A percentile compares a stretch with the other conserved stretches of the same genome.
phyloP scores from a whole-genome alignment of 495 filamentous ascomycete species.

The Friedmanniomyces simplex region DNA sequence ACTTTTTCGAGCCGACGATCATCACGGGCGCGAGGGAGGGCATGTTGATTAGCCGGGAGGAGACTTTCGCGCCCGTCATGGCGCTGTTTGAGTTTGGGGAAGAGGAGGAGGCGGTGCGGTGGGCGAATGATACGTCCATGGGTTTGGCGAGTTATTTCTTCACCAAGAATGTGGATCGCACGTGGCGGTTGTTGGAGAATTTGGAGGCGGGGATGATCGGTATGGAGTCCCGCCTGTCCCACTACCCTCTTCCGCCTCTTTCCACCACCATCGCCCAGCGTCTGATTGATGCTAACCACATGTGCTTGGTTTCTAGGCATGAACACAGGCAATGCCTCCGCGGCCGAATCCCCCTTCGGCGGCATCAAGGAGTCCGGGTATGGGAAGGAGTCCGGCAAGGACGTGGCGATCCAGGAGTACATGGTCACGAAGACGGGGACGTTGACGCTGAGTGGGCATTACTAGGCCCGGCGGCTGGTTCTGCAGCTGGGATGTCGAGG shows the following conservation, averaged over 20 bases:
- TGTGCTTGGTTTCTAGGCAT: too few relatives aligned
- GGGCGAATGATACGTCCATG: constrained; percentile 39
- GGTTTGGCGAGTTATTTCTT: constrained; percentile 58
- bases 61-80: constrained; percentile 59
- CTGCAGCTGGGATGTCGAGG: too few relatives aligned
- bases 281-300: too few relatives aligned
- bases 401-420: constrained; percentile 60
- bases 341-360: constrained; percentile 63
- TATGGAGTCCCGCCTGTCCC: background rate
- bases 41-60: constrained; percentile 58
- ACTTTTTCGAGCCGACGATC: constrained; percentile 66
- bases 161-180: constrained; percentile 61
- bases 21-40: constrained; percentile 49
- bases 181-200: constrained; percentile 63
- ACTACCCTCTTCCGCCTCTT: too few relatives aligned
- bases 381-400: constrained; percentile 66
- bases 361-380: constrained; percentile 68
- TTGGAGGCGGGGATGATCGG: constrained; percentile 68
- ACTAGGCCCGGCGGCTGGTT: too few relatives aligned
- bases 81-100: constrained; percentile 60
- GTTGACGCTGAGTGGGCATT: constrained; percentile 21
- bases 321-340: constrained; percentile 46
- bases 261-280: too few relatives aligned
- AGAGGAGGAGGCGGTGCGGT: constrained; percentile 54
- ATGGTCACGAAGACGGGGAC: constrained; percentile 56